Evolutionary conservation across 2,329 filamentous ascomycete genomes (phyloP), one percentile per base, ranked within the genome.

Genomic region (Venturia oleaginea): DNA sequence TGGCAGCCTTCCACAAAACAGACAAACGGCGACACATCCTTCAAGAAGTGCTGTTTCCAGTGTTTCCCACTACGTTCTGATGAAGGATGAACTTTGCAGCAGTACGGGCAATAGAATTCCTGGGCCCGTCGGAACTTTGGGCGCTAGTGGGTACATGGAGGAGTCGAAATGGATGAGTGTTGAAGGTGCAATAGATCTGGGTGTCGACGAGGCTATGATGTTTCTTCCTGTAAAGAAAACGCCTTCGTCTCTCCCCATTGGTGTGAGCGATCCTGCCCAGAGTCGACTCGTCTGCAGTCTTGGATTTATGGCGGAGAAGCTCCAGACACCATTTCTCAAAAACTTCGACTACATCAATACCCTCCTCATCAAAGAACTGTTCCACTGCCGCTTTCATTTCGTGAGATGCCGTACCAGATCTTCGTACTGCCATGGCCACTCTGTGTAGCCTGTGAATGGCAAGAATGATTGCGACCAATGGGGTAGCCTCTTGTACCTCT

Each of bases 11-110:
- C 37, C 37, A 69, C 68, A n/a, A 70, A 69, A 63, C 71, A 73
- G 8, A 69, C 64, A 62, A 72, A 73, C 22, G 71, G 70, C 30
- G 65, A 67, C 11, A 73, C 65, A 59, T 73, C 72, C 30, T 64
- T 59, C 22, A 71, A 66, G 43, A 73, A 68, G 51, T 72, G 71
- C 37, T 71, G 64, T 48, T 66, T 67, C 66, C 66, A 67, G 30
- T 62, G 63, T 19, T 30, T n/a, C 19, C 61, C 60, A 30, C 59
- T 64, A 10, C 61, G 37, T 37, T 66, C 40, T 43, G 37, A 59
- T 8, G 63, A 46, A 19, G 66, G 65, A n/a, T 65, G 61, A 17
- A 68, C 61, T 22, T 62, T 59, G 27, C 63, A 67, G 51, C 67
- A 68, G 54, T 67, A 67, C 8, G 66, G 67, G 48, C 67, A 68